phyloP scores from a whole-genome alignment of 2,329 filamentous ascomycete species.

The Plenodomus lindquistii region DNA sequence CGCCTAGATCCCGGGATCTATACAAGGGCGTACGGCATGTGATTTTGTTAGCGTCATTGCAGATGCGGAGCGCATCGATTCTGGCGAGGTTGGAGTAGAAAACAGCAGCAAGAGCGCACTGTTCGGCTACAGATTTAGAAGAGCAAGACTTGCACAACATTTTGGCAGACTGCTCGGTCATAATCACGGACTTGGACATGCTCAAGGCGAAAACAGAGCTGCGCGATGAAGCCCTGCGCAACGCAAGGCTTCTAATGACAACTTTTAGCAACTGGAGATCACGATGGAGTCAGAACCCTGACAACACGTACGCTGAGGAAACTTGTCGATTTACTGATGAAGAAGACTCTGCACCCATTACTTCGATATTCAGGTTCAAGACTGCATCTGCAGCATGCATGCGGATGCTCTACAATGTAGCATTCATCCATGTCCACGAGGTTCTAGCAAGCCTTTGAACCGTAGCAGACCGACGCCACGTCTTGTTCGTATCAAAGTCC shows the following conservation, averaged over 20 bases:
- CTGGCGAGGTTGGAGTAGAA: constrained; percentile 34
- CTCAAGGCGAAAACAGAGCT: not conserved
- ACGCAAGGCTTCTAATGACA: too few relatives aligned
- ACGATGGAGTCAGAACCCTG: not conserved
- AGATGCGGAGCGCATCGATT: constrained; percentile 25
- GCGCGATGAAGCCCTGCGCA: too few relatives aligned
- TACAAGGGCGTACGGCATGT: constrained; percentile 29
- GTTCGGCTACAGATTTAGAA: constrained; percentile 14
- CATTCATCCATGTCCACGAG: constrained; percentile 29
- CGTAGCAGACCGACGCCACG: not conserved
- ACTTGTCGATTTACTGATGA: not conserved
- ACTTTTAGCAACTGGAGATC: not conserved
- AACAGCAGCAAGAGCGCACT: constrained; percentile 12
- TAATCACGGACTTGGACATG: constrained; percentile 20
- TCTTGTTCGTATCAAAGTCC: not conserved
- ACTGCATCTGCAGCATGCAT: constrained; percentile 13
- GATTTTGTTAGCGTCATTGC: constrained; percentile 27
- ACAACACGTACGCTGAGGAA: not conserved
- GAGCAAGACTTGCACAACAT: constrained; percentile 34
- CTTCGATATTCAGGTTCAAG: constrained; percentile 8
- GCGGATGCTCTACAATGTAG: constrained; percentile 34
- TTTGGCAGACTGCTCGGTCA: constrained; percentile 33
- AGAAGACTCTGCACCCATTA: not conserved
- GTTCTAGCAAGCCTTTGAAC: constrained; percentile 11
- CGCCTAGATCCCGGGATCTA: constrained; percentile 16